phyloP scores from a whole-genome alignment of 345 rosid species.

The Carallia brachiata region DNA sequence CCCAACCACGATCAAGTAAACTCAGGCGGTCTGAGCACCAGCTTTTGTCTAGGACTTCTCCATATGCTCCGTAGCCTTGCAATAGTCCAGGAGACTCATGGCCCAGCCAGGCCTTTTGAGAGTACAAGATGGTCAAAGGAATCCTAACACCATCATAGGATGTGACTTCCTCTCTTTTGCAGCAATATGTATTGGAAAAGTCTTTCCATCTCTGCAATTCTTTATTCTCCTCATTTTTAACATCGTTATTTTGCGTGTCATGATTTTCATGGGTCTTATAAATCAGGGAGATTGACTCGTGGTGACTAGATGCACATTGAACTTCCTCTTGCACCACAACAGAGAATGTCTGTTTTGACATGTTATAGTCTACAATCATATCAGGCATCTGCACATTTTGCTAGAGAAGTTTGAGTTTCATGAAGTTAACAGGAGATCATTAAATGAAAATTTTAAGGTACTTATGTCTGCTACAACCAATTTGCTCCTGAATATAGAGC shows the following conservation, averaged over 20 bases:
- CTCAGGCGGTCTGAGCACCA: conserved; percentile 75
- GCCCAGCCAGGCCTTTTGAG: conserved; percentile 57
- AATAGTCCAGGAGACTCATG: conserved; percentile 63
- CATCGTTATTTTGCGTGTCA: conserved; percentile 20
- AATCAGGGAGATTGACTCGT: conserved; percentile 24
- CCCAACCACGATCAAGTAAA: conserved; percentile 95
- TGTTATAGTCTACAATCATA: conserved; percentile 73
- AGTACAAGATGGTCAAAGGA: conserved; percentile 77
- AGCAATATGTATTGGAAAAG: conserved; percentile 52
- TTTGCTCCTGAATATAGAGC: too few species aligned
- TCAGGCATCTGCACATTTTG: conserved; percentile 70
- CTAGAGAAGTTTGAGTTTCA: background rate
- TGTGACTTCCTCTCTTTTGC: conserved; percentile 66
- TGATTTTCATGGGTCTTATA: conserved; percentile 12
- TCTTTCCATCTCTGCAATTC: conserved; percentile 47
- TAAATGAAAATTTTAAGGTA: too few species aligned
- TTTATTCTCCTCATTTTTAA: conserved; percentile 12
- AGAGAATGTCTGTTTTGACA: conserved; percentile 52
- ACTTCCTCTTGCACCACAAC: conserved; percentile 65
- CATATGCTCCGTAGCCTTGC: conserved; percentile 86
- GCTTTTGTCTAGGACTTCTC: conserved; percentile 75
- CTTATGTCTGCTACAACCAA: too few species aligned
- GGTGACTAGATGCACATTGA: conserved; percentile 27
- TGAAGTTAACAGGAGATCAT: too few species aligned
- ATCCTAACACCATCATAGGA: conserved; percentile 72